A percentile compares a stretch with the other conserved stretches of the same genome.
phyloP scores from a whole-genome alignment of 768 basidiomycete species.

The Mycena vulgaris region DNA sequence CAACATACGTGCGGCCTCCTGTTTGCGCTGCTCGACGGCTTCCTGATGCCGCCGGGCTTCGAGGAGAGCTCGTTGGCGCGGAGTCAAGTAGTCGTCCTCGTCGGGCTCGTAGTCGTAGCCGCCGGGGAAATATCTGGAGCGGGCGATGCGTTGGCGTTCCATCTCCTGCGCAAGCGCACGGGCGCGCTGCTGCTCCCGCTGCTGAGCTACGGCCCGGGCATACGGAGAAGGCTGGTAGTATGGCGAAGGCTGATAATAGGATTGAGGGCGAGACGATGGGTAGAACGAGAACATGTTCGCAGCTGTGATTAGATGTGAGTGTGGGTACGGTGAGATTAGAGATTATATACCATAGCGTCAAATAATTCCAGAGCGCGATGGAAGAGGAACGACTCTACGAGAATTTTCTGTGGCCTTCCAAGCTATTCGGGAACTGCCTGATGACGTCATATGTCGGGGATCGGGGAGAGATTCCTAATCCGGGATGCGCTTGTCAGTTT shows the following conservation, averaged over 20 bases:
- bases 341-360: conserved; percentile 37
- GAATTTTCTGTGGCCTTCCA: conserved; percentile 16
- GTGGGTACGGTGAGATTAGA: neutral
- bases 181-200: conserved; percentile 44
- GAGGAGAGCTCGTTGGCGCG: conserved; percentile 52
- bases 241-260: conserved; percentile 40
- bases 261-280: conserved; percentile 24
- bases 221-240: conserved; percentile 48
- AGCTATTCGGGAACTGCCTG: neutral
- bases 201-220: conserved; percentile 34
- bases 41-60: conserved; percentile 49
- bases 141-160: conserved; percentile 53
- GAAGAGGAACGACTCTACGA: neutral
- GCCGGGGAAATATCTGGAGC: conserved; percentile 59
- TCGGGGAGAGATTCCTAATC: conserved; percentile 6
- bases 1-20: conserved; percentile 34
- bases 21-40: conserved; percentile 45
- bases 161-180: conserved; percentile 45
- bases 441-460: conserved; percentile 21
- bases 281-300: conserved; percentile 31
- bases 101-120: conserved; percentile 53
- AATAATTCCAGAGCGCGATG: conserved; percentile 3
- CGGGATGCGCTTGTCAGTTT: neutral
- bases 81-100: conserved; percentile 39
- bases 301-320: conserved; percentile 26